Percentiles rank a stretch among this genome's conserved stretches.
These are phyloP conservation scores for Phytophthora colocasiae DNA, from an alignment of 352 stramenopile genomes.

Conservation along the genomic window DNA sequence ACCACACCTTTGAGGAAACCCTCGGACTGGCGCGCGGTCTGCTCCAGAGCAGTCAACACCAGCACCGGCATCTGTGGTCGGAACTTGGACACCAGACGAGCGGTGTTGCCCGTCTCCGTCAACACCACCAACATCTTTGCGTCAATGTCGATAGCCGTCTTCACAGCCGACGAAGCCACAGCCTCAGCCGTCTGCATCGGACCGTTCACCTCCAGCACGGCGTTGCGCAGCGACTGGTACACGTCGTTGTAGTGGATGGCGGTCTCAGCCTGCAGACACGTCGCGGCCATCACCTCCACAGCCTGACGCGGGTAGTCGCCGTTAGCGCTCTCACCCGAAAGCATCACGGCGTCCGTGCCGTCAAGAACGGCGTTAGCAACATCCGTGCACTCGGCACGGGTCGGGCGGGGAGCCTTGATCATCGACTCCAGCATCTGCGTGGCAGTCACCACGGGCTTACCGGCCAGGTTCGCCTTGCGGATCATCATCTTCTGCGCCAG, in stretches of 20 bases:
- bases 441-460: conserved; percentile 98
- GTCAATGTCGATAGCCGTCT: conserved; percentile 92
- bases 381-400: conserved; percentile 98
- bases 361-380: conserved; percentile 94
- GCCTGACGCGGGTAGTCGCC: conserved; percentile 95
- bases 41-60: conserved; percentile 72
- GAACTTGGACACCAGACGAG: conserved; percentile 96
- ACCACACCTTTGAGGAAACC: conserved; percentile 74
- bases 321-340: conserved; percentile 98
- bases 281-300: conserved; percentile 95
- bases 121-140: conserved; percentile 98
- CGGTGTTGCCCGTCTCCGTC: conserved; percentile 95
- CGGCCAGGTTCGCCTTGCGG: conserved; percentile 93
- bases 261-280: conserved; percentile 90
- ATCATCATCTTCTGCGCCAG: conserved; percentile 99
- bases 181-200: conserved; percentile 1
- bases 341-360: conserved; percentile 90
- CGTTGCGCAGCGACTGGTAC: conserved; percentile 1
- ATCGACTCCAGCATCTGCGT: conserved; percentile 99
- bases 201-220: not conserved
- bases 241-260: conserved; percentile 63
- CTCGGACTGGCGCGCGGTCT: conserved; percentile 69
- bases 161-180: not conserved
- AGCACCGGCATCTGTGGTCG: conserved; percentile 73
- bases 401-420: conserved; percentile 97